These are phyloP conservation scores for Backusella psychrophila DNA, from an alignment of 192 early-diverging fungal genomes.

Conservation along the genomic window DNA sequence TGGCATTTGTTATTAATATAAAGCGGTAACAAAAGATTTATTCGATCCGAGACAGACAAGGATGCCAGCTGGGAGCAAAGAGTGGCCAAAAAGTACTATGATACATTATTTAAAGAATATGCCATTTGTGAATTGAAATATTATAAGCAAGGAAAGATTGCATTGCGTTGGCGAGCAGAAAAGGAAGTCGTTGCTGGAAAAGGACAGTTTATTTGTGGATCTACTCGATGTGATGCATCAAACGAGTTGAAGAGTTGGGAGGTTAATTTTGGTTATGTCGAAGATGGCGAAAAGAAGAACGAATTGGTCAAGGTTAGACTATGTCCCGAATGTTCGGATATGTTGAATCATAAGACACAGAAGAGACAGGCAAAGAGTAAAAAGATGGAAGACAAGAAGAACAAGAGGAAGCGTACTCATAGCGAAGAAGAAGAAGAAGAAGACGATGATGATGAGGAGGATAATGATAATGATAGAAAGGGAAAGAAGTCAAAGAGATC, in stretches of 20 bases:
- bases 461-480: background rate
- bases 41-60: slow-evolving; percentile 40
- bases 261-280: slow-evolving; percentile 82
- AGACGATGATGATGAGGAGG: background rate
- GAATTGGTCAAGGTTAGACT: slow-evolving; percentile 82
- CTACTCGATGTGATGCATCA: slow-evolving; percentile 47
- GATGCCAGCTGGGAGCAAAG: slow-evolving; percentile 68
- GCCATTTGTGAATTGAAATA: slow-evolving; percentile 67
- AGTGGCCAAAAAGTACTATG: slow-evolving; percentile 83
- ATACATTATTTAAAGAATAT: slow-evolving; percentile 85
- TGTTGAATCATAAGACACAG: slow-evolving; percentile 70
- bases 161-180: slow-evolving; percentile 70
- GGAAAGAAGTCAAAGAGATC: background rate
- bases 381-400: background rate
- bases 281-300: slow-evolving; percentile 69
- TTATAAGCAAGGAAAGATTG: slow-evolving; percentile 72
- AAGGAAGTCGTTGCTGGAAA: slow-evolving; percentile 66
- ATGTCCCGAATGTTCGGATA: slow-evolving; percentile 65
- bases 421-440: background rate
- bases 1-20: too few species aligned
- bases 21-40: slow-evolving; percentile 45
- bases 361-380: slow-evolving; percentile 40
- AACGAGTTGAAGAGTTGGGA: slow-evolving; percentile 72
- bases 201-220: slow-evolving; percentile 76
- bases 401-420: background rate